Base-by-base conservation (phyloP, 352 stramenopile genomes). In the Globisporangium splendens region DNA sequence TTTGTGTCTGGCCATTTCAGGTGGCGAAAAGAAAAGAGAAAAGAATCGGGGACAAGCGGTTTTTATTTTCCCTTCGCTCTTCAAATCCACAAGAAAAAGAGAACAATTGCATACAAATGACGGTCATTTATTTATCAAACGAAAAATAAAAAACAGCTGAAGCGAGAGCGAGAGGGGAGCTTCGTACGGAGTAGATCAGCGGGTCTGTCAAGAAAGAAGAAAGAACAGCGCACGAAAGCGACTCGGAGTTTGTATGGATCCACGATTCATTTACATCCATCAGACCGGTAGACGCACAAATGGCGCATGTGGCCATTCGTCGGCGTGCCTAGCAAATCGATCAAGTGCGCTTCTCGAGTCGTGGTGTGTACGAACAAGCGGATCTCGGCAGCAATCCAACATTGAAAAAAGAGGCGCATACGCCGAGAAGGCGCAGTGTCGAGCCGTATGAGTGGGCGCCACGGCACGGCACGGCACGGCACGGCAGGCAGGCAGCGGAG, bases 191-290 rank as follows among this genome's bases (percentile, higher is more conserved):
- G 39, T 56, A 39, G 51, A 56, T 31, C 39, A 57, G 39, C 39
- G 42, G 51, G 43, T 21, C 39, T 6, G 2, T 0, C 38, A 41
- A 56, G 50, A 46, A n/a, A n/a, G n/a, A n/a, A n/a, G n/a, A n/a
- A n/a, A 22, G 31, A 39, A 48, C 21, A 24, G 33, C n/a, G n/a
- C n/a, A 21, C 15, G 31, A 39, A 33, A 56, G 14, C 11, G 50
- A 22, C 41, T 58, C 41, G 39, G 10, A 44, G 39, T 44, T 15
- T 44, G 17, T 41, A 35, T 35, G 28, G 28, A 35, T 46, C n/a
- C 20, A 14, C 31, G 3, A 50, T 58, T 58, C 52, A 58, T 58
- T 58, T 58, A 58, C 52, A 58, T 58, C 21, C 47, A 43, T 58
- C 41, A 58, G 52, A 20, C 7, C 39, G 39, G 39, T 44, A 44